Evolutionary conservation across 305 asterid species (phyloP).

Genomic region (Solanum hybrid): DNA sequence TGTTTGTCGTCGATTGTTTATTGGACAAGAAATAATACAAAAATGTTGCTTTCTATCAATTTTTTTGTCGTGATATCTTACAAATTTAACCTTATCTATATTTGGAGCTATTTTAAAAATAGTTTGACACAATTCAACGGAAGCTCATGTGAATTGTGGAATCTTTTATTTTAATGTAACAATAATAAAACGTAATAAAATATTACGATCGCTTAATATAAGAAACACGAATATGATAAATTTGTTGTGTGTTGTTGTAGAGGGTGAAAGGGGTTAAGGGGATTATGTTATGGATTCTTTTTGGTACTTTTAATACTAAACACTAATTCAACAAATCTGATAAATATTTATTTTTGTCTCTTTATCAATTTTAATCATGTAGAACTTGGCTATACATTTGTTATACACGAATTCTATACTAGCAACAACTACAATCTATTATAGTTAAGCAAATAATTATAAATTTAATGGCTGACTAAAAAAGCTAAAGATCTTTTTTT

Average conservation of each 20-base stretch:
- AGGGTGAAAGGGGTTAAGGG: background rate
- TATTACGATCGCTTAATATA: rapidly evolving
- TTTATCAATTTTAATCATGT: background rate
- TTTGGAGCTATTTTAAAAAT: background rate
- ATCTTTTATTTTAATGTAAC: background rate
- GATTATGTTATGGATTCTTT: background rate
- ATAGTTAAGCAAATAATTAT: background rate
- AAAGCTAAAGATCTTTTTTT: background rate
- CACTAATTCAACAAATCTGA: background rate
- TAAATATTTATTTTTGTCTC: background rate
- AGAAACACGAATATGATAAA: rapidly evolving
- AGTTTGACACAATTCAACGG: rapidly evolving
- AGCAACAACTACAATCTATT: background rate
- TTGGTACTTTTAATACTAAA: background rate
- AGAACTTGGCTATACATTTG: background rate
- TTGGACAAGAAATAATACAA: background rate
- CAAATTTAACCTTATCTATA: background rate
- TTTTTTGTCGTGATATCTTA: background rate
- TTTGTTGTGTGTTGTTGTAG: background rate
- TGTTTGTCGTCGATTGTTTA: background rate
- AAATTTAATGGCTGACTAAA: background rate
- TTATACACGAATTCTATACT: background rate
- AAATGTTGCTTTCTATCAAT: background rate
- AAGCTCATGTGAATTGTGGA: background rate
- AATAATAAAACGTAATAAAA: background rate